Conservation (phyloP, 1,284 basidiomycete genomes). For the Moniliophthora roreri region DNA sequence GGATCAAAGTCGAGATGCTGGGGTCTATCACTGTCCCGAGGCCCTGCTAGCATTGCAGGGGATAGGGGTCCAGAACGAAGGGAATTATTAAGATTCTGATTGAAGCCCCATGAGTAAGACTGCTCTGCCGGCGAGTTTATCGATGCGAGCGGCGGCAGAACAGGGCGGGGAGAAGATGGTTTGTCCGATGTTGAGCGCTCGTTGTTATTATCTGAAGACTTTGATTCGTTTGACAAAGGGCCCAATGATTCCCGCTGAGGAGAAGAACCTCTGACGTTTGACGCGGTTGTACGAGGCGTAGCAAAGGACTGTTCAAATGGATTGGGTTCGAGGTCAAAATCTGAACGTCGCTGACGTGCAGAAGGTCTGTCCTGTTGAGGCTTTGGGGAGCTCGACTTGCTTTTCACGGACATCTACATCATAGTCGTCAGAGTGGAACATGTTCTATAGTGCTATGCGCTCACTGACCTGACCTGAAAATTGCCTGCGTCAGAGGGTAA, state of each 20-base stretch:
- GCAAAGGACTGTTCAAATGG: slow-evolving; percentile 94
- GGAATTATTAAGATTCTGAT: slow-evolving; percentile 65
- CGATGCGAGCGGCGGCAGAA: slow-evolving; percentile 85
- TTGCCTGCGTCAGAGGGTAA: too few relatives aligned
- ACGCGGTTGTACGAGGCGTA: slow-evolving; percentile 49
- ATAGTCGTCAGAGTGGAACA: too few relatives aligned
- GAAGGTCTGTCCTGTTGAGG: too few relatives aligned
- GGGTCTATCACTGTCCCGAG: slow-evolving; percentile 45
- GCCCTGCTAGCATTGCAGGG: slow-evolving; percentile 93
- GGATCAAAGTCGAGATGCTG: slow-evolving; percentile 68
- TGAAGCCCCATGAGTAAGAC: slow-evolving; percentile 73
- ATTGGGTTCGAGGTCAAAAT: slow-evolving; percentile 89
- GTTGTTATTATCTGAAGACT: slow-evolving; percentile 29
- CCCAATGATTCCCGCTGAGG: slow-evolving; percentile 35
- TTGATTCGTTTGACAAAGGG: slow-evolving; percentile 41
- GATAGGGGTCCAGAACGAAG: slow-evolving; percentile 90
- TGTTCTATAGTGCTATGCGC: too few relatives aligned
- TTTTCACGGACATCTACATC: too few relatives aligned
- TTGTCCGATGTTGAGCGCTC: slow-evolving; percentile 28
- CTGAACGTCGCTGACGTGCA: slow-evolving; percentile 49
- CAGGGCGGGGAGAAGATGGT: slow-evolving; percentile 42
- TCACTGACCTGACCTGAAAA: too few relatives aligned
- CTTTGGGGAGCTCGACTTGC: too few relatives aligned
- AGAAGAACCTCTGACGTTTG: slow-evolving; percentile 47
- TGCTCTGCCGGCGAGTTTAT: slow-evolving; percentile 83